Evolutionary conservation across 176 grass and related monocot species (phyloP).

Genomic region (Carex kokanica): DNA sequence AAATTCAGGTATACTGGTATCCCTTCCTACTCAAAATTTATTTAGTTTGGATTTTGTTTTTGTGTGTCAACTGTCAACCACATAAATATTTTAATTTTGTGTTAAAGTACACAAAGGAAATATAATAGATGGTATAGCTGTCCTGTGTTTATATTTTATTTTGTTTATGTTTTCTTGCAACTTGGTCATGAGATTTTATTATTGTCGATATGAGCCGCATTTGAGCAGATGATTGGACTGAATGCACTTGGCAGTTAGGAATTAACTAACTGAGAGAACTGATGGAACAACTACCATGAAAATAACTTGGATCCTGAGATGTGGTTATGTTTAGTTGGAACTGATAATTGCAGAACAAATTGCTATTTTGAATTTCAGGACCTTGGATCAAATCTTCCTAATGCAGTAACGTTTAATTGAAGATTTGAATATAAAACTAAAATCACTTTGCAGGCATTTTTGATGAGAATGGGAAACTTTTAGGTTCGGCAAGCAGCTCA

Average conservation of each 20-base stretch:
- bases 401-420: background rate
- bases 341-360: background rate
- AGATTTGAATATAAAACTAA: background rate
- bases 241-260: background rate
- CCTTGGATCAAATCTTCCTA: background rate
- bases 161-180: background rate
- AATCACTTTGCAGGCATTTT: slow-evolving; percentile 54
- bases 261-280: background rate
- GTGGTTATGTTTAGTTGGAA: background rate
- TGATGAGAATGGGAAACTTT: slow-evolving; percentile 62
- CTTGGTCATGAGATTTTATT: background rate
- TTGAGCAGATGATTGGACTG: background rate
- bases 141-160: background rate
- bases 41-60: too few species aligned
- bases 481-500: slow-evolving; percentile 71
- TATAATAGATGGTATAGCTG: background rate
- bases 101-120: too few species aligned
- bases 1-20: too few species aligned
- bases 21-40: too few species aligned
- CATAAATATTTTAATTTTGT: too few species aligned
- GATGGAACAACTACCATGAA: background rate
- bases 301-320: background rate
- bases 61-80: too few species aligned
- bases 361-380: background rate
- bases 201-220: background rate